Base-by-base conservation (phyloP, 768 basidiomycete genomes). In the Stropharia rugosoannulata region DNA sequence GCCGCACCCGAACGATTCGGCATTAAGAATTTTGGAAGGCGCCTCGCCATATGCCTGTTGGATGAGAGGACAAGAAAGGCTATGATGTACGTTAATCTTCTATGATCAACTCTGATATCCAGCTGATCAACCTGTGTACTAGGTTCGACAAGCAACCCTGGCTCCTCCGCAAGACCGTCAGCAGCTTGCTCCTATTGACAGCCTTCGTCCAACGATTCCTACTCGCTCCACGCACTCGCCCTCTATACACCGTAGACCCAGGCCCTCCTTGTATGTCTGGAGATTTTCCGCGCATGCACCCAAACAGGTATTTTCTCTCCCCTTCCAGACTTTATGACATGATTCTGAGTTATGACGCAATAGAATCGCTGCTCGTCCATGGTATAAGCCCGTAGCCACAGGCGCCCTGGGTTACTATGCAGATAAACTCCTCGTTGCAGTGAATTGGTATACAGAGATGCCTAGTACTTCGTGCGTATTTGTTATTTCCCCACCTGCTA, bases 51-150 rank as follows among this genome's bases (percentile, higher is more conserved):
- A 11, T 71, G 73, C 40, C 49, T 80, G 19, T 54, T 82, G 35
- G 77, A 79, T 5, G 77, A 80, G 8, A 60, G 62, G n/a, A 73
- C 77, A 0, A 68, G 80, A n/a, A 65, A 72, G 12, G 75, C 77
- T 6, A 79, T 81, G 79, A 73, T 79, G 80, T 81, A 57, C 25
- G 71, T 6, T 50, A 42, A 13, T 27, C 8, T 50, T 25, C 6
- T 37, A 38, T 40, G 25, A 7, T 5, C 5, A 13, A 19, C 1
- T 11, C 25, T 29, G 35, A n/a, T 43, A 8, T 53, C 50, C 38
- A 25, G 35, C n/a, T 16, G 10, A 35, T 46, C 18, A 18, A 32
- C 48, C 25, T 15, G 27, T 35, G 38, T 19, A 16, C 36, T 43
- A 80, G 79, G 70, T 68, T 75, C 56, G 70, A 72, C 0, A 56